Percentiles rank a stretch among this genome's conserved stretches.
Conservation (phyloP, 73 alveolate genomes). For the Tetrahymena elliotti region DNA sequence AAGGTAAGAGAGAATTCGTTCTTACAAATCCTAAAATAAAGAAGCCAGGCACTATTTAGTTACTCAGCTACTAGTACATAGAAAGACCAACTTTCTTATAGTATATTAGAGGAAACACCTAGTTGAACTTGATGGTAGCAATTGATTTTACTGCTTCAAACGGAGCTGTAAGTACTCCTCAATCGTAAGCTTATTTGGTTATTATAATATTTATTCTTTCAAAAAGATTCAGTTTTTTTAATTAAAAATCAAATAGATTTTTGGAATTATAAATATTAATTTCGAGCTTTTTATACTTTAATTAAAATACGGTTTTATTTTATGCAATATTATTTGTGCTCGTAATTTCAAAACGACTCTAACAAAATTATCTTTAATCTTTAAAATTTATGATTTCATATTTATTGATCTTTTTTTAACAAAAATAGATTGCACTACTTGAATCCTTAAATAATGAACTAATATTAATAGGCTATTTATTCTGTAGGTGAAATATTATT, state of each 20-base stretch:
- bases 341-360: too few relatives aligned
- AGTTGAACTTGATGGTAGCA: conserved; percentile 62
- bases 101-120: conserved; percentile 49
- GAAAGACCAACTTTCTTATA: conserved; percentile 59
- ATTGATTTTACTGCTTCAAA: conserved; percentile 90
- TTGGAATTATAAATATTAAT: conserved; percentile 12
- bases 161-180: conserved; percentile 54
- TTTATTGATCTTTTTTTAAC: background rate
- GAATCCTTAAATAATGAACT: conserved; percentile 42
- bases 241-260: too few relatives aligned
- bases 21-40: conserved; percentile 5
- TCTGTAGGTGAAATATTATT: conserved; percentile 67
- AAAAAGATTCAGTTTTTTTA: too few relatives aligned
- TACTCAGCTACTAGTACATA: background rate
- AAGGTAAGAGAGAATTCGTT: conserved; percentile 19
- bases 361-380: too few relatives aligned
- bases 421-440: conserved; percentile 14
- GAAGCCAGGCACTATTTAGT: background rate
- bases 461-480: conserved; percentile 74
- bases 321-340: too few relatives aligned
- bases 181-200: conserved; percentile 35
- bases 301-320: background rate
- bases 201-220: conserved; percentile 28
- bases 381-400: too few relatives aligned
- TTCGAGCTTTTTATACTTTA: background rate